Percentiles rank a stretch among this genome's conserved stretches.
Evolutionary conservation across 176 grass and related monocot species (phyloP).

Genomic region (Triticum monococcum): DNA sequence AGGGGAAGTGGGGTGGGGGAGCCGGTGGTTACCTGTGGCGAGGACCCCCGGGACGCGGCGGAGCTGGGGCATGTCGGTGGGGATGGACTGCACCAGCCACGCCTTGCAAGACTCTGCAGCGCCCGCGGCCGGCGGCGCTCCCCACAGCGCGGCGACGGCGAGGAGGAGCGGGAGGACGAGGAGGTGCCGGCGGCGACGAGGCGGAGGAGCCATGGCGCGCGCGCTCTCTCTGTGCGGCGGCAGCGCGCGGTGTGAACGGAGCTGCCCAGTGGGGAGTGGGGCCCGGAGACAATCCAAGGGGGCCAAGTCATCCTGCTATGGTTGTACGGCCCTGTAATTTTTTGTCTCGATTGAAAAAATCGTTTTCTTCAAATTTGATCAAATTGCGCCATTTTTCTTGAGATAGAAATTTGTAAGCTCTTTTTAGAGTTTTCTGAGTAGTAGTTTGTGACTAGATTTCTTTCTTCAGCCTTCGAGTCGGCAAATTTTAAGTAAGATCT

Average conservation of each 20-base stretch:
- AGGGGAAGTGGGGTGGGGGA: neutral
- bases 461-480: too few species aligned
- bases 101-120: constrained; percentile 49
- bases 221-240: neutral
- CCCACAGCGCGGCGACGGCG: neutral
- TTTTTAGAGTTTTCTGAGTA: too few species aligned
- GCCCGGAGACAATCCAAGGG: neutral
- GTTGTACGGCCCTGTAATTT: too few species aligned
- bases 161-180: neutral
- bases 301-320: too few species aligned
- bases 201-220: constrained; percentile 10
- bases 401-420: too few species aligned
- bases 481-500: too few species aligned
- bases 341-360: too few species aligned
- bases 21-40: constrained; percentile 51
- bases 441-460: too few species aligned
- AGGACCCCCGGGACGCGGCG: constrained; percentile 78
- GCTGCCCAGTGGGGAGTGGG: neutral
- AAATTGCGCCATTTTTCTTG: too few species aligned
- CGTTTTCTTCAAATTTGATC: too few species aligned
- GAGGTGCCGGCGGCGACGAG: neutral
- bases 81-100: constrained; percentile 97
- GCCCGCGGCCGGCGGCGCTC: neutral
- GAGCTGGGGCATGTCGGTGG: constrained; percentile 90
- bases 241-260: neutral